phyloP scores from a whole-genome alignment of 768 basidiomycete genomes.

The Auricularia cornea region DNA sequence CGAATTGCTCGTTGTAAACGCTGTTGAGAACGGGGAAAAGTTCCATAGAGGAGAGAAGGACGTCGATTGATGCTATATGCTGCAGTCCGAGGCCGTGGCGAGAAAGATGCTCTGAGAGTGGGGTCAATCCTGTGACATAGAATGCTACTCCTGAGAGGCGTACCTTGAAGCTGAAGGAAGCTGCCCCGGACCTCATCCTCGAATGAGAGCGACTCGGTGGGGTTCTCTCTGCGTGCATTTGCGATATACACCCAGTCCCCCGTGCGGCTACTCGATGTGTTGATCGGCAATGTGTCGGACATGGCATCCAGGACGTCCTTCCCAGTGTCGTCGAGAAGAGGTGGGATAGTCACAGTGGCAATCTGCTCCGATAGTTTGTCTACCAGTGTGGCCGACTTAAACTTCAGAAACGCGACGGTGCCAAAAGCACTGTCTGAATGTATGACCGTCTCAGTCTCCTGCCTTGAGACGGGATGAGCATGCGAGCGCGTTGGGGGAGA shows the following conservation, averaged over 20 bases:
- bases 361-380: constrained; percentile 35
- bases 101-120: constrained; percentile 41
- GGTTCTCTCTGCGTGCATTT: constrained; percentile 37
- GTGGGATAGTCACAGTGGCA: constrained; percentile 29
- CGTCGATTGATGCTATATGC: constrained; percentile 66
- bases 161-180: constrained; percentile 59
- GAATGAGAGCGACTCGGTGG: constrained; percentile 31
- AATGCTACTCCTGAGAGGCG: constrained; percentile 6
- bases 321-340: constrained; percentile 43
- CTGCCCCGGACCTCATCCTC: constrained; percentile 67
- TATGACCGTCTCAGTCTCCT: constrained; percentile 60
- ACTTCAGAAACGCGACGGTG: constrained; percentile 82
- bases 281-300: not conserved
- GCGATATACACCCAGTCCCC: constrained; percentile 66
- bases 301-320: constrained; percentile 8
- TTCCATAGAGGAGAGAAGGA: constrained; percentile 76
- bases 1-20: constrained; percentile 76
- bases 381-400: constrained; percentile 59
- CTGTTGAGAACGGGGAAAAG: constrained; percentile 71
- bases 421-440: constrained; percentile 78
- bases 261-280: constrained; percentile 4
- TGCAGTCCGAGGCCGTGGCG: constrained; percentile 42
- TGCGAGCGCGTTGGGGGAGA: not conserved
- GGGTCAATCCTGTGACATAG: not conserved
- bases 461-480: constrained; percentile 28